phyloP scores from a whole-genome alignment of 345 rosid species.

The Moringa oleifera region DNA sequence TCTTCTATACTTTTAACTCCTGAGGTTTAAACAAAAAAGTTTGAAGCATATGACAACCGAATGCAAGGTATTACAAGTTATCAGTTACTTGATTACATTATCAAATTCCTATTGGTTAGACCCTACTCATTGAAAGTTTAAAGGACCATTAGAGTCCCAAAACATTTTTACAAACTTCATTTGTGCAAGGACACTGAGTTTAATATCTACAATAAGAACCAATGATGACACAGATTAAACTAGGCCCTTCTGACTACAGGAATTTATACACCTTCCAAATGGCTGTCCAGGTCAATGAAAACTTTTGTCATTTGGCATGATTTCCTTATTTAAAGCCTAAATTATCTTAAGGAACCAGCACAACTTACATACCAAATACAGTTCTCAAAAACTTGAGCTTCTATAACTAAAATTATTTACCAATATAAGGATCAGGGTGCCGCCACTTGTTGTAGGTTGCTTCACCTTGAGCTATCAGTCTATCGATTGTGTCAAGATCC shows the following conservation, averaged over 20 bases:
- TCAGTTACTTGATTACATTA: no score
- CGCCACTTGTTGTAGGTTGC: slow-evolving; percentile 73
- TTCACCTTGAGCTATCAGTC: slow-evolving; percentile 73
- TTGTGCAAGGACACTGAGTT: neutral
- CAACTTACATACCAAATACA: neutral
- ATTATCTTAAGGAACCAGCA: neutral
- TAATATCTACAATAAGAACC: neutral
- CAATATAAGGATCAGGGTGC: slow-evolving; percentile 97
- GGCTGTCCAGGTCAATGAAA: neutral
- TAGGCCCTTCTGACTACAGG: neutral
- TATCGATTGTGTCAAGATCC: slow-evolving; percentile 77
- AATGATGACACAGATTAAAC: neutral
- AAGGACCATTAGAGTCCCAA: no score
- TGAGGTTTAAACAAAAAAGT: no score
- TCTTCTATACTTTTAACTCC: no score
- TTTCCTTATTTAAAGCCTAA: neutral
- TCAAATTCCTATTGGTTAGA: no score
- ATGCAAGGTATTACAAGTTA: no score
- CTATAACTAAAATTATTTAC: slow-evolving; percentile 24
- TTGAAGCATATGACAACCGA: no score
- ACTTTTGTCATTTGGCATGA: neutral
- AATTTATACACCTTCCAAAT: neutral
- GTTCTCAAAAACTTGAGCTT: neutral
- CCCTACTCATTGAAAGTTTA: no score
- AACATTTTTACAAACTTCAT: no score